Evolutionary conservation across 2,329 filamentous ascomycete species (phyloP), one percentile per base, ranked within the genome.

Genomic region (Ascochyta pisi): DNA sequence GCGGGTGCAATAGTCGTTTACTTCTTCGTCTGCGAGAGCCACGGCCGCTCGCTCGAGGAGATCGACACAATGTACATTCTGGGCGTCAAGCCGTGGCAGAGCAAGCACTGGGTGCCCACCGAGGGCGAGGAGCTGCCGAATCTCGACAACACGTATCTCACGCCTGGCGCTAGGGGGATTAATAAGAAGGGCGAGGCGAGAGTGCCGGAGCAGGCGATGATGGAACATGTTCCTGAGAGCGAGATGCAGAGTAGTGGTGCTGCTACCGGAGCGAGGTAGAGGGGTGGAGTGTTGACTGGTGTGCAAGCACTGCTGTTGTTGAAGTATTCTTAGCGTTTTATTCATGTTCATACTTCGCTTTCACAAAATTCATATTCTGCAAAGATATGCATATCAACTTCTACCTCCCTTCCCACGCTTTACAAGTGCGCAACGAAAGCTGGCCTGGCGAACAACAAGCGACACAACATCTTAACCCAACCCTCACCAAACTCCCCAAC

Each of bases 11-110:
- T 86, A 0, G 74, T 92, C 12, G 88, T 92, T 27, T 93, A 89
- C 78, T 90, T 93, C 76, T 92, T 92, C 73, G 83, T 92, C 48
- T 86, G 89, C 52, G 90, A 93, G 71, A 87, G 84, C 41, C 87
- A 90, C 68, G 89, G 88, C 48, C 84, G 89, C 6, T 87, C 85
- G 0, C 81, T 94, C 1, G 90, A 94, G 76, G 89, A 93, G 73
- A 89, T 94, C 51, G 90, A 94, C 66, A 82, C 84, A 54, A 84
- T 86, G 82, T 92, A 92, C 62, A 80, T 90, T 33, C 79, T 88
- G 45, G 78, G 78, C 24, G 86, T 91, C 16, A 84, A 41, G 47
- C 46, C 53, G 19, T 55, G 53, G 53, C 23, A 50, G 7, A 50
- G 46, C 47, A 55, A 50, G 42, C 77, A 82, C 58, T 90, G 83